Conservation (phyloP, 2,329 filamentous ascomycete species). For the Cytospora chrysosperma region DNA sequence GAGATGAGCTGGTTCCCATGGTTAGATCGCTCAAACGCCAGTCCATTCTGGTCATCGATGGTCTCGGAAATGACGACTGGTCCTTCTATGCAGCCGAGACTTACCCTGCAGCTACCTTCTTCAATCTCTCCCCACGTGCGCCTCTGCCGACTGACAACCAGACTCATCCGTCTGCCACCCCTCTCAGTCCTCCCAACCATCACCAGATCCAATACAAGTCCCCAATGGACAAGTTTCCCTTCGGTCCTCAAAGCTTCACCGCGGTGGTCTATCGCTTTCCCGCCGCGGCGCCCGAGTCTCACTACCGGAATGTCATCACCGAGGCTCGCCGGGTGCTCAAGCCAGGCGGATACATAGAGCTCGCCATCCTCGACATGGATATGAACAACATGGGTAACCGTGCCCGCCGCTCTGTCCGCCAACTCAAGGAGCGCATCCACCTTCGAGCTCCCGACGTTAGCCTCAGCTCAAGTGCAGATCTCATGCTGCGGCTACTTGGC, state of each 20-base stretch:
- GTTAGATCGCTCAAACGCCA: slow-evolving; percentile 53
- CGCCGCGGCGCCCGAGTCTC: slow-evolving; percentile 62
- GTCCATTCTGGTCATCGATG: slow-evolving; percentile 75
- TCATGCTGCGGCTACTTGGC: slow-evolving; percentile 65
- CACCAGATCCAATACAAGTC: slow-evolving; percentile 70
- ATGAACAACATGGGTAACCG: slow-evolving; percentile 78
- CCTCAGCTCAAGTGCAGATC: slow-evolving; percentile 59
- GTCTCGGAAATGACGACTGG: slow-evolving; percentile 85
- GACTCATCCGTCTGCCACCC: slow-evolving; percentile 45
- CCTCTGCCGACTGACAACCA: slow-evolving; percentile 48
- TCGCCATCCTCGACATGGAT: slow-evolving; percentile 75
- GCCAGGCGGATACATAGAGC: slow-evolving; percentile 75
- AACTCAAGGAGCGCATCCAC: slow-evolving; percentile 69
- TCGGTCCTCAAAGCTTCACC: slow-evolving; percentile 72
- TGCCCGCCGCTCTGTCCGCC: slow-evolving; percentile 66
- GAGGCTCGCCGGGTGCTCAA: slow-evolving; percentile 77
- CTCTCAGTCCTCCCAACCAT: slow-evolving; percentile 65
- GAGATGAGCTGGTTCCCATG: slow-evolving; percentile 64
- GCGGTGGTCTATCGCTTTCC: slow-evolving; percentile 78
- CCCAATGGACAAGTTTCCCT: slow-evolving; percentile 67
- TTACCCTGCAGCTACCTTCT: slow-evolving; percentile 72
- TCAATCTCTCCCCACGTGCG: slow-evolving; percentile 66
- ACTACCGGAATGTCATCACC: slow-evolving; percentile 69
- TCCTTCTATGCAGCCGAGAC: slow-evolving; percentile 82
- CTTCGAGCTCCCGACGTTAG: slow-evolving; percentile 58